Evolutionary conservation across 2,329 filamentous ascomycete species (phyloP), one percentile per base, ranked within the genome.

Genomic region (Exutisphaerella laricina): DNA sequence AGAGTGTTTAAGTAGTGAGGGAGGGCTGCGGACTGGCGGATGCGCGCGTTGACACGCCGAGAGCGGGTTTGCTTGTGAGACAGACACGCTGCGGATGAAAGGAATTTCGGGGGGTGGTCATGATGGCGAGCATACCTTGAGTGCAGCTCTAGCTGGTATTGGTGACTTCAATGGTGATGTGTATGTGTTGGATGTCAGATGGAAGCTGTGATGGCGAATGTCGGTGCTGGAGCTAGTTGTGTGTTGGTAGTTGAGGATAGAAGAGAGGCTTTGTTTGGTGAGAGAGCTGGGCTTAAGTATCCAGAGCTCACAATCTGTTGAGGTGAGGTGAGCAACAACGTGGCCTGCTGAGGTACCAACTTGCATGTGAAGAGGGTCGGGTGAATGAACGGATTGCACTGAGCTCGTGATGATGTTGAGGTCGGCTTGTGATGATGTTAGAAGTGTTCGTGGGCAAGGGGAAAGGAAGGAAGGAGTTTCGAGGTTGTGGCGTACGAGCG

Each of bases 91-190:
- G 16, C 20, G 22, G 40, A 36, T 16, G 39, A 26, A 12, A 12
- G 23, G 12, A 26, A 26, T 26, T 26, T 6, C 23, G 23, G 30
- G 10, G 8, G 30, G 25, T 10, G 22, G 18, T 16, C 5, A 22
- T 29, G 28, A 12, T 17, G 29, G 18, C 28, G 38, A 20, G 35
- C 41, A 20, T 44, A 44, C 41, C 41, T 39, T 38, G 14, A 34
- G 30, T 16, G 22, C 32, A 37, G 40, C 40, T n/a, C n/a, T 29
- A 14, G 41, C 35, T 44, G 41, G 22, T 38, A 14, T n/a, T 39
- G 41, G n/a, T 28, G 35, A 14, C 22, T n/a, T n/a, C n/a, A n/a
- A n/a, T 5, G 25, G 6, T 13, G 26, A 23, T 23, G 32, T 8
- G 13, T 21, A 13, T 17, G 18, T 32, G 41, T 17, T 35, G 35